phyloP scores from a whole-genome alignment of 2,329 filamentous ascomycete species.

The Fusarium citri region DNA sequence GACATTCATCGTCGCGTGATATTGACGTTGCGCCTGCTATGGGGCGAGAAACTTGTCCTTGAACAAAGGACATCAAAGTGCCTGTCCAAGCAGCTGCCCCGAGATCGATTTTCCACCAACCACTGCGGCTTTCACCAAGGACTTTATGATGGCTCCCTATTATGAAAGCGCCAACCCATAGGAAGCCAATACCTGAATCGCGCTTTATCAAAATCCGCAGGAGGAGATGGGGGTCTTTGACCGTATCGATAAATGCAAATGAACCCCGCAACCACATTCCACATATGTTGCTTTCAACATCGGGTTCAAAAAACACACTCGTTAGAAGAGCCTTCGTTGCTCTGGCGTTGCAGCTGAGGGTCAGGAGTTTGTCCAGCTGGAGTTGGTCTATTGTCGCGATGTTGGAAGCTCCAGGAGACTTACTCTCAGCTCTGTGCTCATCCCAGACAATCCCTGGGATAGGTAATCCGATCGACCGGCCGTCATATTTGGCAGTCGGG shows the following conservation, averaged over 20 bases:
- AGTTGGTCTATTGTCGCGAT: rapidly evolving
- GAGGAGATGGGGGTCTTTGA: rapidly evolving
- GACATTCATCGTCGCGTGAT: slow-evolving; percentile 38
- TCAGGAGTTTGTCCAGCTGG: background rate
- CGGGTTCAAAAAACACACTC: rapidly evolving
- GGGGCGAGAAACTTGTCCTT: slow-evolving; percentile 1
- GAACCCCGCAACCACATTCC: background rate
- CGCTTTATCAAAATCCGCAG: rapidly evolving
- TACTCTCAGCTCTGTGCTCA: rapidly evolving
- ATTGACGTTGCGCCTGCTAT: background rate
- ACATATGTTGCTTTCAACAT: background rate
- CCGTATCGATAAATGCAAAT: rapidly evolving
- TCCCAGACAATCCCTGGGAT: rapidly evolving
- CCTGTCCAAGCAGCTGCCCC: slow-evolving; percentile 34
- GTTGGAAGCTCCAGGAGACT: rapidly evolving
- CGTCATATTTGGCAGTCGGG: background rate
- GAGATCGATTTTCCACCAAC: slow-evolving; percentile 33
- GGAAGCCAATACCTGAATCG: background rate
- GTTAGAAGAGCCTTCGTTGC: background rate
- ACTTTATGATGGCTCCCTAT: slow-evolving; percentile 7
- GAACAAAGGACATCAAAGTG: slow-evolving; percentile 30
- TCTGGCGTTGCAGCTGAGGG: background rate
- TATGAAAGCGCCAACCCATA: slow-evolving; percentile 41
- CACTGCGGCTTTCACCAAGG: slow-evolving; percentile 15
- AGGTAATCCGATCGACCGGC: rapidly evolving